A percentile compares a stretch with the other conserved stretches of the same genome.
phyloP scores from a whole-genome alignment of 2,329 filamentous ascomycete genomes.

The Claviceps citrina region DNA sequence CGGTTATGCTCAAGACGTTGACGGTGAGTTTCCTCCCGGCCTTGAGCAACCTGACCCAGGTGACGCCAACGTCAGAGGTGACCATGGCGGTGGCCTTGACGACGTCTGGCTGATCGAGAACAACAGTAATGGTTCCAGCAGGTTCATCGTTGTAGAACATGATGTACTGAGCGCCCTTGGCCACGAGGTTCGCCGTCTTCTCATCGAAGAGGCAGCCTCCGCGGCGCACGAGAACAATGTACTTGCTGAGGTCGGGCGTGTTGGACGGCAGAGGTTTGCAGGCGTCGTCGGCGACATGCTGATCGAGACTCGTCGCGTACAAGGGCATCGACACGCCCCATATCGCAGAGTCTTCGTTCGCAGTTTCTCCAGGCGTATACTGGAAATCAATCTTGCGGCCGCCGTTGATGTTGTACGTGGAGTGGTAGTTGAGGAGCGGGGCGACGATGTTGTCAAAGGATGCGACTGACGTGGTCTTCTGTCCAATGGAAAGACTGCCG shows the following conservation, averaged over 20 bases:
- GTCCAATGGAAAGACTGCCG: constrained; percentile 24
- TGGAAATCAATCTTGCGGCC: not conserved
- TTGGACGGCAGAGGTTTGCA: constrained; percentile 24
- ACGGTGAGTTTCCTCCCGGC: constrained; percentile 21
- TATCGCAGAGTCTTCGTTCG: too few relatives aligned
- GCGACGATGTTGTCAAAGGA: constrained; percentile 26
- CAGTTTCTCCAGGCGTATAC: not conserved
- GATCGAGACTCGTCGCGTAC: constrained; percentile 21
- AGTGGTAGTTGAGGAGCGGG: constrained; percentile 22
- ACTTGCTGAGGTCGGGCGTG: constrained; percentile 34
- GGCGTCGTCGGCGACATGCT: constrained; percentile 17
- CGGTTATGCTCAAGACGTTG: not conserved
- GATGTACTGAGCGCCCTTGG: constrained; percentile 41
- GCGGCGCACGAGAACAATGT: constrained; percentile 39
- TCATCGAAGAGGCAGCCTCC: not conserved
- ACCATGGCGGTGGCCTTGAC: constrained; percentile 15
- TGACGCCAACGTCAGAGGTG: constrained; percentile 27
- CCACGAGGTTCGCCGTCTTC: not conserved
- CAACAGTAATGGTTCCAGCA: constrained; percentile 13
- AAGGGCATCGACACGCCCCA: constrained; percentile 7
- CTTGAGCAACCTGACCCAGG: constrained; percentile 24
- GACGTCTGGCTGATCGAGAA: constrained; percentile 14
- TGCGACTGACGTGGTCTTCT: constrained; percentile 27
- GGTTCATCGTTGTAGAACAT: constrained; percentile 42
- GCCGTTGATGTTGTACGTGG: constrained; percentile 19